Evolutionary conservation across 208 protist genomes (phyloP).

Genomic region (Entamoeba nuttalli): DNA sequence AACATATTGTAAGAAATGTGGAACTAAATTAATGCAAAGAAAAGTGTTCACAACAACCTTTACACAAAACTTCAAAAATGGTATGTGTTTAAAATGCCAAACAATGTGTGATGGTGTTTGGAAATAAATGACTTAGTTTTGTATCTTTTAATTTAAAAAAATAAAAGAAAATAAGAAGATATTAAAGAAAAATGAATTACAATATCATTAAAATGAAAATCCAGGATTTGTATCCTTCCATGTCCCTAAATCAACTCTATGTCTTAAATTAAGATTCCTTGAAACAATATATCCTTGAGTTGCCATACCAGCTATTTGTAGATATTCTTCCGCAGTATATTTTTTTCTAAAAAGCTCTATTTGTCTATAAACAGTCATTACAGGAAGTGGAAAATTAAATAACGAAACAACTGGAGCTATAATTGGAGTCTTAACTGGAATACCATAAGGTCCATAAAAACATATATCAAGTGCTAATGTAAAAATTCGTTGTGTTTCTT

Average conservation of each 20-base stretch:
- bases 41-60: neutral
- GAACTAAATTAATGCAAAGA: neutral
- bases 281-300: neutral
- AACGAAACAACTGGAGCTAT: neutral
- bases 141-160: too few species aligned
- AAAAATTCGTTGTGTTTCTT: neutral
- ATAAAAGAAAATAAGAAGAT: too few species aligned
- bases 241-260: neutral
- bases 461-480: neutral
- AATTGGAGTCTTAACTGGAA: neutral
- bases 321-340: neutral
- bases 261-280: neutral
- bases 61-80: neutral
- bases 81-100: neutral
- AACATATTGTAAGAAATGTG: neutral
- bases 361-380: neutral
- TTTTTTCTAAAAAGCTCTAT: neutral
- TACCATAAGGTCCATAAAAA: neutral
- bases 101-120: neutral
- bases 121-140: neutral
- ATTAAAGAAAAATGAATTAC: too few species aligned
- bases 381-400: neutral
- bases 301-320: neutral
- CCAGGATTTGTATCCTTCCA: neutral
- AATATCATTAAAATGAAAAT: too few species aligned